Base-by-base conservation (phyloP, 2,329 filamentous ascomycete species). In the Tothia fuscella region DNA sequence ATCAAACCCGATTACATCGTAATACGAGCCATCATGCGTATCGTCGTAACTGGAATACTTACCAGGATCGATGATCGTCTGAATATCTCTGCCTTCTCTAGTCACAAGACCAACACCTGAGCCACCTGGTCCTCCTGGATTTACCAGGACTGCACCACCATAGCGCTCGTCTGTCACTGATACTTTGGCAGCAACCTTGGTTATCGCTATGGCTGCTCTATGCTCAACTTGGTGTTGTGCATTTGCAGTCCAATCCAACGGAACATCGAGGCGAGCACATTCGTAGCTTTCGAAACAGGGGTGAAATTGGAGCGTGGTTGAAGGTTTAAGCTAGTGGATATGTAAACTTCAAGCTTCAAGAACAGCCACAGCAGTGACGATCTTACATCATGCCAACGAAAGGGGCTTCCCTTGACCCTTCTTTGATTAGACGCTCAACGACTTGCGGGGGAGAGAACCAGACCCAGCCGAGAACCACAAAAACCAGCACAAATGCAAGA, bases 231-330 rank as follows among this genome's bases (percentile, higher is more conserved):
- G 55, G 49, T 28, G 63, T 56, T 1, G 52, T 50, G 4, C 54
- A 52, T 24, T 64, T 58, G 53, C 64, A 68, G 48, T 66, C 38
- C 50, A 53, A 43, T 62, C 65, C 51, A 72, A 61, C 0, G 69
- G 70, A 0, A 72, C 59, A 34, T 64, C 54, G 3, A 74, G 53
- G 5, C 64, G 58, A n/a, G 69, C 66, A 46, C 70, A 72, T 47
- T 68, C 58, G 41, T 65, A 65, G 4, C 56, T 60, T 43, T 58
- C 57, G 43, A 63, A 68, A 51, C 69, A 72, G 7, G 47, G 44
- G 4, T 44, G 38, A 41, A 55, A 61, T 6, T 48, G 28, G 4
- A 60, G 49, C 12, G 42, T 22, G 13, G 17, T 31, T 17, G 42
- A 41, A n/a, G 42, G 42, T 7, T 42, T 39, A 10, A 44, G 28